Conservation (phyloP, 2,329 filamentous ascomycete species). For the Ophiocordyceps unilateralis region DNA sequence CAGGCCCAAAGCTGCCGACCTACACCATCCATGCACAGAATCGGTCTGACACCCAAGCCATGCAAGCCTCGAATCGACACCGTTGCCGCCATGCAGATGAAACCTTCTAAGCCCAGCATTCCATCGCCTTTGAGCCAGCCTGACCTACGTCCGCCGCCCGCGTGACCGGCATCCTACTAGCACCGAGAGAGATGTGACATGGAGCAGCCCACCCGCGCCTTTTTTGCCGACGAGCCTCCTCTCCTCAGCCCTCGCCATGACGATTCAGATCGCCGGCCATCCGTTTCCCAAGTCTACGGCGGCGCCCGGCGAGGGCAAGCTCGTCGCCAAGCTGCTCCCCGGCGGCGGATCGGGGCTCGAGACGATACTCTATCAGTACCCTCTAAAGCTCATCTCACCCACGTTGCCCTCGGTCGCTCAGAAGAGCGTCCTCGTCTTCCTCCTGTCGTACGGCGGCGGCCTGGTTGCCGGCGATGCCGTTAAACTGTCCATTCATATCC, state of each 20-base stretch:
- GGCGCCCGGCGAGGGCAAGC: conserved; percentile 58
- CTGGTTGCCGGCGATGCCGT: conserved; percentile 78
- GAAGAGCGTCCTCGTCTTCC: conserved; percentile 62
- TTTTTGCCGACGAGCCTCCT: neutral
- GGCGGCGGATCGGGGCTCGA: conserved; percentile 54
- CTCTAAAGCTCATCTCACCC: conserved; percentile 81
- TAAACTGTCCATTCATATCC: conserved; percentile 51
- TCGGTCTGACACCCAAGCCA: too few relatives aligned
- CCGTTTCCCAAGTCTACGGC: conserved; percentile 63
- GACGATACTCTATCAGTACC: conserved; percentile 76
- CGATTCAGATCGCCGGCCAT: conserved; percentile 10
- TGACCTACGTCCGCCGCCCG: too few relatives aligned
- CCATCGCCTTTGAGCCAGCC: neutral
- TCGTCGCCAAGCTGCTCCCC: conserved; percentile 57
- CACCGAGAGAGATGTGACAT: neutral
- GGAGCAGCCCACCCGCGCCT: neutral
- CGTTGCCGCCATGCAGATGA: neutral
- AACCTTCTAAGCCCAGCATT: neutral
- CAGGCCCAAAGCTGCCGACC: too few relatives aligned
- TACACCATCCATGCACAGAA: too few relatives aligned
- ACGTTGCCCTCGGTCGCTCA: conserved; percentile 40
- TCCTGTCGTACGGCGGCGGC: conserved; percentile 88
- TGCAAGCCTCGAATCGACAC: too few relatives aligned
- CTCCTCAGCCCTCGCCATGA: neutral
- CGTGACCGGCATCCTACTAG: neutral